Conservation (phyloP, 306 rosid species). For the Abrus pulchellus region DNA sequence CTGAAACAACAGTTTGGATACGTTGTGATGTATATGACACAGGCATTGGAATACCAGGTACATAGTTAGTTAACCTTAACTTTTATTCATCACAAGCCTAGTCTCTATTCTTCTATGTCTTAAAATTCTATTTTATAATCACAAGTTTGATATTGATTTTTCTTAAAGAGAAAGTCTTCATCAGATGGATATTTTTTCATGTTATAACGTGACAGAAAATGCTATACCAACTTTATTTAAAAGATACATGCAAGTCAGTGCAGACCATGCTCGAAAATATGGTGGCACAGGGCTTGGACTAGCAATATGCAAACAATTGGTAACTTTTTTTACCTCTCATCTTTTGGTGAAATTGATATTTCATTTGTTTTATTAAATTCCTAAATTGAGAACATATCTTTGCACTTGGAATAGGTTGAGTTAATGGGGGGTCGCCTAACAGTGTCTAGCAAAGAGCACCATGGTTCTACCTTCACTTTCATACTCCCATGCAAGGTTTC, state of each 20-base stretch:
- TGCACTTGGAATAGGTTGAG: slow-evolving; percentile 67
- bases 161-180: slow-evolving; percentile 16
- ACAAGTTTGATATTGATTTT: slow-evolving; percentile 33
- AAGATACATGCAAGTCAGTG: slow-evolving; percentile 92
- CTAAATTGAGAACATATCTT: not conserved
- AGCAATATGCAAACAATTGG: slow-evolving; percentile 96
- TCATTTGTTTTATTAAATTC: not conserved
- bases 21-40: slow-evolving; percentile 87
- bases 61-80: not conserved
- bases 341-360: not conserved
- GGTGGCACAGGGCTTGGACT: slow-evolving; percentile 93
- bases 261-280: slow-evolving; percentile 85
- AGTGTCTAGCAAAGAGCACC: slow-evolving; percentile 76
- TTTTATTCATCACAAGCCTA: slow-evolving; percentile 5
- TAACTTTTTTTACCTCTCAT: slow-evolving; percentile 28
- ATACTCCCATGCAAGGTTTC: slow-evolving; percentile 82
- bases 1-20: slow-evolving; percentile 75
- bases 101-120: slow-evolving; percentile 20
- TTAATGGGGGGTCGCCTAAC: slow-evolving; percentile 88
- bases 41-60: slow-evolving; percentile 96
- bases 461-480: slow-evolving; percentile 86
- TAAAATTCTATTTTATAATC: slow-evolving; percentile 4
- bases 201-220: slow-evolving; percentile 60
- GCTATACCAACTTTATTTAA: slow-evolving; percentile 80
- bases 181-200: slow-evolving; percentile 16